Conservation (phyloP, 2,329 filamentous ascomycete species). For the Coniochaeta sp. region DNA sequence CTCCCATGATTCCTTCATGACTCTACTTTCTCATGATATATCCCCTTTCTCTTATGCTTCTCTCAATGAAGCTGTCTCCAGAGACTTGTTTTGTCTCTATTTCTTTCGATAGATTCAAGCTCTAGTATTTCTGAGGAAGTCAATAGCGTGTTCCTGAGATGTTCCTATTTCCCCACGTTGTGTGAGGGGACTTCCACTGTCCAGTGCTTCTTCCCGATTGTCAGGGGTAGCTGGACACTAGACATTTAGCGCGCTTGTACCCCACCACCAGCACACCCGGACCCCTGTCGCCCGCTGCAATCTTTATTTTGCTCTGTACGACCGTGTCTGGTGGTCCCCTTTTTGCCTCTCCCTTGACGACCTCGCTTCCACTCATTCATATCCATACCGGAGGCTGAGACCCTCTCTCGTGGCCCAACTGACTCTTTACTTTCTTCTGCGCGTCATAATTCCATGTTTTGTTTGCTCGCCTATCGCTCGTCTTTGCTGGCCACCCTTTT, state of each 20-base stretch:
- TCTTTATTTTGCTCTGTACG: constrained; percentile 1
- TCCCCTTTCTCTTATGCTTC: neutral
- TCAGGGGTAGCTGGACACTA: constrained; percentile 1
- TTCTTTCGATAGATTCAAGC: too few relatives aligned
- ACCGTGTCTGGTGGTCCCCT: neutral
- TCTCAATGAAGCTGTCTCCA: neutral
- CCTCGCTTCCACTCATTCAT: neutral
- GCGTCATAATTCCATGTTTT: constrained; percentile 2
- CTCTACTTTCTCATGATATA: too few relatives aligned
- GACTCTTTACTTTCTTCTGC: neutral
- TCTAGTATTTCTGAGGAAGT: too few relatives aligned
- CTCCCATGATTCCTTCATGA: too few relatives aligned
- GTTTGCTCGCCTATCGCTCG: neutral
- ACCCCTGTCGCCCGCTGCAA: neutral
- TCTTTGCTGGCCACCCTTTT: neutral
- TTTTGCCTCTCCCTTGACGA: neutral
- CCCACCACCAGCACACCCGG: neutral
- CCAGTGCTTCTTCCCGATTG: neutral
- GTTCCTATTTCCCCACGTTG: neutral
- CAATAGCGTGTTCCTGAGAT: too few relatives aligned
- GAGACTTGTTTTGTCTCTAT: too few relatives aligned
- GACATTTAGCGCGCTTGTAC: neutral
- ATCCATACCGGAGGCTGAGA: neutral
- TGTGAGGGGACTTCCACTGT: neutral
- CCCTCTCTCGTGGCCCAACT: neutral